Evolutionary conservation across 148 eudicot genomes (phyloP).

Genomic region (Rhododendron griersonianum): DNA sequence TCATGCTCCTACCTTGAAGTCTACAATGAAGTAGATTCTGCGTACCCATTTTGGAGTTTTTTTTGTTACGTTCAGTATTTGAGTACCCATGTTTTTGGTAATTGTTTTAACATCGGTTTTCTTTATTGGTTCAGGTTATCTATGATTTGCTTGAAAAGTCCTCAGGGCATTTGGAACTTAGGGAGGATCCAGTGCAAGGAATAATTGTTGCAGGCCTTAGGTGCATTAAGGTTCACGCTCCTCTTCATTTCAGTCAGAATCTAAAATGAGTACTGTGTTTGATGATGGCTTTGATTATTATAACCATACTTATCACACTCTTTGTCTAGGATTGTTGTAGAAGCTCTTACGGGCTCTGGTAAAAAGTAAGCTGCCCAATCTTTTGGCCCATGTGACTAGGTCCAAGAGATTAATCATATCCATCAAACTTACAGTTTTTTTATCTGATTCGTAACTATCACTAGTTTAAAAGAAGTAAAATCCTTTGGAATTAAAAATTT

Average conservation of each 20-base stretch:
- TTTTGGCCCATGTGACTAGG: not conserved
- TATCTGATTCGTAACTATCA: not conserved
- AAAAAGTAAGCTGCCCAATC: not conserved
- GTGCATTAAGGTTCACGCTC: constrained; percentile 56
- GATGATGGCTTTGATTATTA: not conserved
- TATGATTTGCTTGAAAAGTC: constrained; percentile 90
- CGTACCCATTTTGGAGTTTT: constrained; percentile 8
- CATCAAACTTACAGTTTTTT: not conserved
- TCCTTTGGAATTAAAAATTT: not conserved
- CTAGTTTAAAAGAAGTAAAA: not conserved
- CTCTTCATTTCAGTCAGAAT: not conserved
- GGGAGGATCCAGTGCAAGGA: constrained; percentile 86
- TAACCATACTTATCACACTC: not conserved
- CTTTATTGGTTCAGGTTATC: constrained; percentile 51
- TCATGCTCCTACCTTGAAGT: constrained; percentile 88
- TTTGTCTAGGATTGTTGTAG: not conserved
- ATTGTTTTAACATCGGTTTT: constrained; percentile 12
- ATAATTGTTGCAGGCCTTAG: constrained; percentile 77
- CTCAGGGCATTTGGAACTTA: constrained; percentile 79
- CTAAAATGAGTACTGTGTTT: not conserved
- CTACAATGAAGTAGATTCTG: constrained; percentile 68
- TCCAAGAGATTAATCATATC: not conserved
- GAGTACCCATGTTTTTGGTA: not conserved
- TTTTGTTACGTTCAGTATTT: not conserved
- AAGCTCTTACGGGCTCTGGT: not conserved